A percentile compares a stretch with the other conserved stretches of the same genome.
Evolutionary conservation across 169 alveolate genomes (phyloP).

Genomic region (Plasmodium cynomolgi): DNA sequence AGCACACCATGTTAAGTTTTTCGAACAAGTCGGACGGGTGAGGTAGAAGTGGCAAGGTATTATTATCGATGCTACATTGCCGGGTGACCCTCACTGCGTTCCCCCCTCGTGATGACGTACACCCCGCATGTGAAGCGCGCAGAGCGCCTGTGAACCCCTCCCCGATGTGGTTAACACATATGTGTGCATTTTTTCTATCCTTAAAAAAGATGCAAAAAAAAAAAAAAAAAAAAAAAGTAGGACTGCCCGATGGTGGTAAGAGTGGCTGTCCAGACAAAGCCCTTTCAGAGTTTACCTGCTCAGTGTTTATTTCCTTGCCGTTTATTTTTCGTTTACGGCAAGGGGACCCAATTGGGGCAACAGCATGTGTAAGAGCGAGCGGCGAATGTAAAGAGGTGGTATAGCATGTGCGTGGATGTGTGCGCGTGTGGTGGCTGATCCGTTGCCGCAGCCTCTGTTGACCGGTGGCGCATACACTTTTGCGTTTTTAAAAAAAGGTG

Average conservation of each 20-base stretch:
- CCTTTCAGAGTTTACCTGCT: neutral
- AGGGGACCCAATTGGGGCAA: neutral
- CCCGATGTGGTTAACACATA: neutral
- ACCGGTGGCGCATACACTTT: neutral
- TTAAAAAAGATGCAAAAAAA: neutral
- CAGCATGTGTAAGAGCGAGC: neutral
- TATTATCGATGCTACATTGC: no score
- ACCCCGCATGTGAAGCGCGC: no score
- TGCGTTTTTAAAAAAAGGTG: neutral
- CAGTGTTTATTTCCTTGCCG: neutral
- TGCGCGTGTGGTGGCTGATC: neutral
- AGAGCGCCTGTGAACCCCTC: no score
- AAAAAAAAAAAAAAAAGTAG: neutral
- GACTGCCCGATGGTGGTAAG: neutral
- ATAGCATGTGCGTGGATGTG: neutral
- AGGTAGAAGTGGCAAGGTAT: neutral
- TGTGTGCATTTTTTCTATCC: neutral
- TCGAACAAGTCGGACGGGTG: neutral
- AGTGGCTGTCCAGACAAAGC: neutral
- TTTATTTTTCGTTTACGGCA: neutral
- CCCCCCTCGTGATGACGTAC: neutral
- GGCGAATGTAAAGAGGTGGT: neutral
- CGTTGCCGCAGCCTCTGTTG: no score
- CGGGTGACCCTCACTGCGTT: neutral
- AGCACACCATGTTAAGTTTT: conserved; percentile 13